Conservation (phyloP, 305 asterid genomes). For the Solanum hybrid region DNA sequence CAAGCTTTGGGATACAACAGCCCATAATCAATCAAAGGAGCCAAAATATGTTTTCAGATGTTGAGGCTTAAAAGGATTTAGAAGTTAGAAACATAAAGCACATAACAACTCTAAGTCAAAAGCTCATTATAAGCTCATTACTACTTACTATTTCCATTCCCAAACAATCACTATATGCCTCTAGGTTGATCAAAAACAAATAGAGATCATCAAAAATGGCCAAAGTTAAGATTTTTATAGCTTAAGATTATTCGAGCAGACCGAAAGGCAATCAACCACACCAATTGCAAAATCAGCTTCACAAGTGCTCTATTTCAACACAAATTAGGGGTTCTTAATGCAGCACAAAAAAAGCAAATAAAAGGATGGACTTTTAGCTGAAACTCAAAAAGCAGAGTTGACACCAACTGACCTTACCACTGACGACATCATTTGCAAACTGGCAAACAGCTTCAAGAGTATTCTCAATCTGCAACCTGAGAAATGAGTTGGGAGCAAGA, state of each 20-base stretch:
- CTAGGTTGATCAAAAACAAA: neutral
- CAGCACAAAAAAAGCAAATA: neutral
- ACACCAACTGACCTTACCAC: constrained; percentile 70
- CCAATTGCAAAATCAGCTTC: neutral
- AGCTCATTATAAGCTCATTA: neutral
- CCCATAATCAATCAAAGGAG: neutral
- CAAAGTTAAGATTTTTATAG: neutral
- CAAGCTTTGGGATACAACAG: neutral
- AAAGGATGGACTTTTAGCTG: neutral
- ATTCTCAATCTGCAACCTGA: constrained; percentile 60
- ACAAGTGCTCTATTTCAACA: neutral
- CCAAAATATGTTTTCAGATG: neutral
- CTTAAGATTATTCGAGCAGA: neutral
- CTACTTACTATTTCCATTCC: neutral
- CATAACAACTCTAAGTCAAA: neutral
- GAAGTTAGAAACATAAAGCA: neutral
- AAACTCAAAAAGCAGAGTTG: neutral
- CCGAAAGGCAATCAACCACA: neutral
- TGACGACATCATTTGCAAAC: constrained; percentile 77
- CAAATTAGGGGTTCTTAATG: neutral
- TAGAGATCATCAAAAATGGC: neutral
- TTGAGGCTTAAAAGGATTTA: neutral
- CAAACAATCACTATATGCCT: neutral
- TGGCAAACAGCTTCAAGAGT: constrained; percentile 50
- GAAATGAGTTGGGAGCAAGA: constrained; percentile 64